These are phyloP conservation scores for Pachysandra terminalis DNA, from an alignment of 164 flowering plant genomes.

Conservation along the genomic window DNA sequence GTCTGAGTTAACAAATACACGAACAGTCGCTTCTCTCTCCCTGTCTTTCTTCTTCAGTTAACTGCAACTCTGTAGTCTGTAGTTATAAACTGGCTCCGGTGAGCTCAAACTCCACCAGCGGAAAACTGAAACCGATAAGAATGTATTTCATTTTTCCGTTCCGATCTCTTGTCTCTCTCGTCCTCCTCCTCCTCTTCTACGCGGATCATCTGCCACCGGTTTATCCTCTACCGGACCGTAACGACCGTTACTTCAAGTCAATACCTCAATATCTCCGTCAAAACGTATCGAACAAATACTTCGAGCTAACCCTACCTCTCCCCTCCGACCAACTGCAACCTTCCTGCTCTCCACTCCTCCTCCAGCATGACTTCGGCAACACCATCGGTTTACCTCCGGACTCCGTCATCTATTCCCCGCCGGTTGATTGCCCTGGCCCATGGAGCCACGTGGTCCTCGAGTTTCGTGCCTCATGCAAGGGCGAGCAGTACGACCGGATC, in stretches of 20 bases:
- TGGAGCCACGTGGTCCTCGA: conserved; percentile 61
- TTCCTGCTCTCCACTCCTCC: conserved; percentile 42
- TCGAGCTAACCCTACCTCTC: conserved; percentile 46
- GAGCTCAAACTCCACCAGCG: too few relatives aligned
- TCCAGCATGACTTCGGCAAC: conserved; percentile 61
- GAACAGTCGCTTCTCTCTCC: too few relatives aligned
- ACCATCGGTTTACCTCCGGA: conserved; percentile 54
- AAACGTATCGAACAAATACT: conserved; percentile 25
- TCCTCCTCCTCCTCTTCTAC: conserved; percentile 8
- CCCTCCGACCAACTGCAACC: conserved; percentile 40
- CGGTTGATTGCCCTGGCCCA: conserved; percentile 45
- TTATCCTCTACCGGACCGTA: conserved; percentile 27
- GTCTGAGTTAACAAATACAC: too few relatives aligned
- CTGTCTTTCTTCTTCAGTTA: too few relatives aligned
- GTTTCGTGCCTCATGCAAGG: conserved; percentile 36
- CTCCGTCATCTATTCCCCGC: conserved; percentile 53
- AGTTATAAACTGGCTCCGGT: too few relatives aligned
- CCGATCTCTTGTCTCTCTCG: not conserved
- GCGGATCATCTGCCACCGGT: not conserved
- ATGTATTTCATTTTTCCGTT: not conserved
- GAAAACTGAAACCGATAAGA: too few relatives aligned
- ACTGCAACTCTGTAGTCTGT: too few relatives aligned
- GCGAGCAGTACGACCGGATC: conserved; percentile 82
- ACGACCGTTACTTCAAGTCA: conserved; percentile 26
- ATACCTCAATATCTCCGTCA: not conserved